Base-by-base conservation (phyloP, 2,329 filamentous ascomycete genomes). In the Torrubiellomyces zombiae region DNA sequence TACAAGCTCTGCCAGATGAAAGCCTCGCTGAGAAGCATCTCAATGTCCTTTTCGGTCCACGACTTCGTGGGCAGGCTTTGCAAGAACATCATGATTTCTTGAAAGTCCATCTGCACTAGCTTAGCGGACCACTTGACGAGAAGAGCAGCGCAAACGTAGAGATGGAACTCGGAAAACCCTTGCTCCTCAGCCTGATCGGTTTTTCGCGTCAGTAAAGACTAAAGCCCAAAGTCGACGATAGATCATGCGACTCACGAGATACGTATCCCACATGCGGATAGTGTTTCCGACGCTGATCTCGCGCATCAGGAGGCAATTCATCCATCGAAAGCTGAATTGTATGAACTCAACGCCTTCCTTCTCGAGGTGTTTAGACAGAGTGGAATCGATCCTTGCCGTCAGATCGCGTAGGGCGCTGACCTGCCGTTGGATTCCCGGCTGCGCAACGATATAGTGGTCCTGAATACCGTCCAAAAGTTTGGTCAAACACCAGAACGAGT, bases 211-310 rank as follows among this genome's bases (percentile, higher is more conserved):
- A 10, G 2, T 7, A 12, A 11, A 5, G 19, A 10, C n/a, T 8
- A 3, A 9, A 20, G 10, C 5, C 15, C 11, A 21, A 18, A 7
- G 16, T 9, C 10, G 25, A 12, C 14, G 7, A 15, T 7, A 19
- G 23, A 5, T 8, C 4, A 10, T 9, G 14, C 13, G 12, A 54
- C 72, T 47, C 59, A 94, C 86, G 57, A 98, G 68, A 55, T 98
- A 98, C 14, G 89, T 98, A 51, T 98, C 89, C 89, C 89, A 98
- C 89, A 98, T 98, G 38, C 89, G 67, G 35, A 98, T 92, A 1
- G 83, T 94, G 47, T 94, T 95, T 48, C 75, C 80, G 29, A 98
- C 86, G 45, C 79, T 93, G 36, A 98, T 79, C 55, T 98, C 89
- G 34, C 89, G 70, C 89, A 98, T 98, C 36, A 98, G 61, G 26